phyloP scores from a whole-genome alignment of 352 stramenopile genomes.

The Pythium phragmitis region DNA sequence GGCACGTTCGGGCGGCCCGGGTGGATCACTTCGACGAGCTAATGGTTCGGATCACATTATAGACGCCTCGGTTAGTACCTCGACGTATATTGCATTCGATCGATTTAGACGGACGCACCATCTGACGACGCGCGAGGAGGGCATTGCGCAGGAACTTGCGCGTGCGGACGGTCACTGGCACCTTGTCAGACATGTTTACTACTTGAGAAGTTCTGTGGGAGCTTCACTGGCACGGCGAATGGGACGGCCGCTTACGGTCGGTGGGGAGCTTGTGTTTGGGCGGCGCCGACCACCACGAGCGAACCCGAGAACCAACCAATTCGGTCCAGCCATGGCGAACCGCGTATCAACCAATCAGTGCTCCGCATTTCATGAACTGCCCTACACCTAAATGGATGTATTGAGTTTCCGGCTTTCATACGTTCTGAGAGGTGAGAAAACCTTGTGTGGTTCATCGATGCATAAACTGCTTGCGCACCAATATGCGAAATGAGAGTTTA shows the following conservation, averaged over 20 bases:
- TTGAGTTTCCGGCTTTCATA: constrained; percentile 2
- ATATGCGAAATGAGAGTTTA: constrained; percentile 1
- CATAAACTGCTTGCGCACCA: background rate
- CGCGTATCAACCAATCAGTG: constrained; percentile 42
- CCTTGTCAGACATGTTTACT: constrained; percentile 91
- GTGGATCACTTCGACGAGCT: constrained; percentile 98
- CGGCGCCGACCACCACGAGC: constrained; percentile 23
- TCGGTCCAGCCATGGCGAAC: constrained; percentile 32
- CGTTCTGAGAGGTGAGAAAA: constrained; percentile 12
- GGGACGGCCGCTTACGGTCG: constrained; percentile 12
- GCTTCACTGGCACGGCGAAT: constrained; percentile 46
- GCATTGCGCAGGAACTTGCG: constrained; percentile 99
- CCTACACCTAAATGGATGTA: constrained; percentile 26
- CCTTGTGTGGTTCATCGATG: background rate
- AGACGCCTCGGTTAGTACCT: constrained; percentile 2
- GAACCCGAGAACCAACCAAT: constrained; percentile 80
- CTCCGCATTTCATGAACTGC: background rate
- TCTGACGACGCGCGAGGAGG: constrained; percentile 96
- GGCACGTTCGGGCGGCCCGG: constrained; percentile 96
- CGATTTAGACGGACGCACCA: constrained; percentile 70
- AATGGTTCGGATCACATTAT: background rate
- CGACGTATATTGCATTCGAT: background rate
- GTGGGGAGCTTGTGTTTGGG: constrained; percentile 4
- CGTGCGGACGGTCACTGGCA: constrained; percentile 97
- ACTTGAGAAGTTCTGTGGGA: constrained; percentile 68